Conservation (phyloP, 2,329 filamentous ascomycete genomes). For the Epichloe sp. region DNA sequence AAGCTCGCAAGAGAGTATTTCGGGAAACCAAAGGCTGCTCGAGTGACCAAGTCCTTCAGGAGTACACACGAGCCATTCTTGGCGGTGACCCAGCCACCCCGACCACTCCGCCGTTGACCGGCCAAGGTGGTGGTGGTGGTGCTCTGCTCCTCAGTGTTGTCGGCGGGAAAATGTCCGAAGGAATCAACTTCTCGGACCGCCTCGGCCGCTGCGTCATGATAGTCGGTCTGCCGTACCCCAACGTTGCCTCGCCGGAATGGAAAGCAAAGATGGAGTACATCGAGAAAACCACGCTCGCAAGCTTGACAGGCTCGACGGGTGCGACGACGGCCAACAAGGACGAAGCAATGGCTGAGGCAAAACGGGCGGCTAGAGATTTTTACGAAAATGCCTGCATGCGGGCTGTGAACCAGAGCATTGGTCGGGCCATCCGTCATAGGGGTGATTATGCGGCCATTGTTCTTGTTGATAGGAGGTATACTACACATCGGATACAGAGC, state of each 20-base stretch:
- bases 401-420: constrained; percentile 93
- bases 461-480: constrained; percentile 70
- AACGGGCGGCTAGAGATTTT: constrained; percentile 57
- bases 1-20: constrained; percentile 49
- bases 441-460: constrained; percentile 86
- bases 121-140: constrained; percentile 30
- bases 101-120: neutral
- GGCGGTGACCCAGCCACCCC: constrained; percentile 12
- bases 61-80: constrained; percentile 59
- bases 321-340: constrained; percentile 10
- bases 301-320: constrained; percentile 16
- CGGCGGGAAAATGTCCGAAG: constrained; percentile 88
- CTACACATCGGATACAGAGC: constrained; percentile 53
- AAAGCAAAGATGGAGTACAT: constrained; percentile 83
- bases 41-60: constrained; percentile 57
- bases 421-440: constrained; percentile 76
- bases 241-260: constrained; percentile 82
- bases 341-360: constrained; percentile 22
- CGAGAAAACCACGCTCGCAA: constrained; percentile 41
- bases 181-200: constrained; percentile 92
- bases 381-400: constrained; percentile 96
- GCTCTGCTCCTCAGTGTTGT: constrained; percentile 82
- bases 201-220: constrained; percentile 83
- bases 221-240: constrained; percentile 88
- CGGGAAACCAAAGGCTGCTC: constrained; percentile 39